Evolutionary conservation across 139 green algal species (phyloP).

Genomic region (Micromonas commoda): DNA sequence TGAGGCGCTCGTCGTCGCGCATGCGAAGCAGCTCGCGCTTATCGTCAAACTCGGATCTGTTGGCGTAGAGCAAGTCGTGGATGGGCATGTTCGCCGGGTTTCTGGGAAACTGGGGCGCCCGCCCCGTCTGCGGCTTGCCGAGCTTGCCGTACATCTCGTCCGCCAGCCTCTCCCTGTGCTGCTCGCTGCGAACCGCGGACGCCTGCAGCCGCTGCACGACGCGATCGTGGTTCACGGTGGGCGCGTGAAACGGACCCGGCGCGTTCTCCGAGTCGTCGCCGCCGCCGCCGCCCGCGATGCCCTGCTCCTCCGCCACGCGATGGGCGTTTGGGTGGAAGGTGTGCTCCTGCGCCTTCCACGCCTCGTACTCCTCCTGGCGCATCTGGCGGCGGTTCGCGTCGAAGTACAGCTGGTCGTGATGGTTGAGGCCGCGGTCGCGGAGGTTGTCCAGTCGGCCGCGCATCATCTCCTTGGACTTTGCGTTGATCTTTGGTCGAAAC

Average conservation of each 20-base stretch:
- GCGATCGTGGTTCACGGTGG: slow-evolving; percentile 8
- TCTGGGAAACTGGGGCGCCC: slow-evolving; percentile 11
- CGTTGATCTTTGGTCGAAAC: slow-evolving; percentile 16
- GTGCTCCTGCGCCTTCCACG: slow-evolving; percentile 20
- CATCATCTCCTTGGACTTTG: slow-evolving; percentile 26
- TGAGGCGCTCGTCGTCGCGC: slow-evolving; percentile 8
- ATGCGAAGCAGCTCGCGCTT: slow-evolving; percentile 28
- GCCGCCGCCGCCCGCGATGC: neutral
- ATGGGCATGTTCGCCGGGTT: slow-evolving; percentile 20
- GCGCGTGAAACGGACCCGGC: neutral
- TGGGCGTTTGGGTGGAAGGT: slow-evolving; percentile 27
- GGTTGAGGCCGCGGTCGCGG: neutral
- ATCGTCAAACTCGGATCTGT: slow-evolving; percentile 28
- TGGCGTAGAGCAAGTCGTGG: slow-evolving; percentile 20
- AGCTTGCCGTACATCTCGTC: neutral
- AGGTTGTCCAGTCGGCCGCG: neutral
- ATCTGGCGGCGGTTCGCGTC: slow-evolving; percentile 21
- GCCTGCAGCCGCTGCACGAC: slow-evolving; percentile 3
- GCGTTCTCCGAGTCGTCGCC: neutral
- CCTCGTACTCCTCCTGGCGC: slow-evolving; percentile 24
- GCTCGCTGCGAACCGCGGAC: neutral
- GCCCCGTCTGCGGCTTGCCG: slow-evolving; percentile 23
- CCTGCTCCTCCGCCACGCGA: neutral
- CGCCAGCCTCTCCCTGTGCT: neutral
- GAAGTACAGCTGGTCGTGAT: slow-evolving; percentile 33